phyloP scores from a whole-genome alignment of 768 basidiomycete genomes.

The Leccinum variicolor region DNA sequence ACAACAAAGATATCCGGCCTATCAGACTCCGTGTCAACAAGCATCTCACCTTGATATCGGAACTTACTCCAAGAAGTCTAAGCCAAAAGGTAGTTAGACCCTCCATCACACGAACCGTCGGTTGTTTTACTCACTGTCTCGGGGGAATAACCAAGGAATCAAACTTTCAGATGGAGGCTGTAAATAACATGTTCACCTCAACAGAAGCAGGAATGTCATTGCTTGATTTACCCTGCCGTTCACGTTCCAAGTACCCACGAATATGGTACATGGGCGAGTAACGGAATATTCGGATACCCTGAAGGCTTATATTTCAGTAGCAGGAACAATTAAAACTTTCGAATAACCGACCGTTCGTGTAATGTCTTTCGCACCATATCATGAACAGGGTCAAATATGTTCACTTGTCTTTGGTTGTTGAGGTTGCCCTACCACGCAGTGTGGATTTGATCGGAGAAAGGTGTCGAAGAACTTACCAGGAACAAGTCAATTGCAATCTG shows the following conservation, averaged over 20 bases:
- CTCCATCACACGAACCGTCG: neutral
- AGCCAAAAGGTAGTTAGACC: conserved; percentile 2
- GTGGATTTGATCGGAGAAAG: conserved; percentile 1
- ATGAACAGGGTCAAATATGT: conserved; percentile 91
- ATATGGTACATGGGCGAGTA: conserved; percentile 66
- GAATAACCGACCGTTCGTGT: conserved; percentile 53
- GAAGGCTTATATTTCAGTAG: conserved; percentile 3
- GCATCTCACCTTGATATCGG: conserved; percentile 15
- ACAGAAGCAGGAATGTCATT: neutral
- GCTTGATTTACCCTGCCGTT: conserved; percentile 70
- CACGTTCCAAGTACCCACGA: conserved; percentile 94
- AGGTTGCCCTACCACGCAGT: conserved; percentile 78
- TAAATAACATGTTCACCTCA: conserved; percentile 7
- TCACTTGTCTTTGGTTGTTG: conserved; percentile 80
- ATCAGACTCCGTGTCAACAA: conserved; percentile 15
- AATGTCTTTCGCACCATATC: conserved; percentile 77
- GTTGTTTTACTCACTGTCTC: conserved; percentile 52
- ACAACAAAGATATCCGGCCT: conserved; percentile 90
- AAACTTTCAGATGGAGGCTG: conserved; percentile 80
- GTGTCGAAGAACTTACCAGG: conserved; percentile 52
- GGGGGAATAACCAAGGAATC: conserved; percentile 87
- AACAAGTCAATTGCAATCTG: conserved; percentile 95
- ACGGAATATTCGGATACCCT: conserved; percentile 86
- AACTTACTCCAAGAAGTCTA: conserved; percentile 20
- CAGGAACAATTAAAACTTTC: neutral